These are phyloP conservation scores for Naganishia kalamii DNA, from an alignment of 768 basidiomycete species.

Conservation along the genomic window DNA sequence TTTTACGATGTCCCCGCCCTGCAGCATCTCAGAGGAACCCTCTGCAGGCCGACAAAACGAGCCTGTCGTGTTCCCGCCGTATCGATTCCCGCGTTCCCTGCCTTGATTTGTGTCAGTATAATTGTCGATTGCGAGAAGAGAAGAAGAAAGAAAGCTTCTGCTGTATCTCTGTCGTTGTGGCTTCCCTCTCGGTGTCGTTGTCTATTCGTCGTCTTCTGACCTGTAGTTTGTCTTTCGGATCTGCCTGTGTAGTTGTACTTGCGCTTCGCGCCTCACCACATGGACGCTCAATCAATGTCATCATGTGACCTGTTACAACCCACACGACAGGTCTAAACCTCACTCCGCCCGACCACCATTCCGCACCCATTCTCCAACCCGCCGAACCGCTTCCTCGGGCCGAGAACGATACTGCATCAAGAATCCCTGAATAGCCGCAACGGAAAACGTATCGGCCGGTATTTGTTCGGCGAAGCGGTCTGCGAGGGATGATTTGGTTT, in stretches of 20 bases:
- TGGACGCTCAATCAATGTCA: background rate
- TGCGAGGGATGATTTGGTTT: background rate
- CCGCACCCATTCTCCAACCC: constrained; percentile 68
- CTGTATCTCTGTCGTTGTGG: no score
- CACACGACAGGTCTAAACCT: background rate
- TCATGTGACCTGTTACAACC: background rate
- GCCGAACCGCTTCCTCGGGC: constrained; percentile 65
- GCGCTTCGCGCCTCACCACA: background rate
- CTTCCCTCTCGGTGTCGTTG: no score
- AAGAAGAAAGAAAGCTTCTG: no score
- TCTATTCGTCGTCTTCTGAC: no score
- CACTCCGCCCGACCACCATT: background rate
- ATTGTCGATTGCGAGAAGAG: no score
- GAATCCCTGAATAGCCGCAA: constrained; percentile 81
- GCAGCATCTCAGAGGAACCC: no score
- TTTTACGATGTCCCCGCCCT: no score
- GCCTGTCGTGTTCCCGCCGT: no score
- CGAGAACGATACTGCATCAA: constrained; percentile 63
- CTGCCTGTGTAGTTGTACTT: background rate
- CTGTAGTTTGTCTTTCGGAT: no score
- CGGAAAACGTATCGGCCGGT: constrained; percentile 78
- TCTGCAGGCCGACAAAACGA: no score
- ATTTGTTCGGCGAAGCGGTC: constrained; percentile 40
- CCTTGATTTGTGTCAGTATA: no score
- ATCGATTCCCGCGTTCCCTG: no score